Percentiles rank a stretch among this genome's conserved stretches.
phyloP scores from a whole-genome alignment of 176 grass and related monocot genomes.

The maize (Zea mays) region DNA sequence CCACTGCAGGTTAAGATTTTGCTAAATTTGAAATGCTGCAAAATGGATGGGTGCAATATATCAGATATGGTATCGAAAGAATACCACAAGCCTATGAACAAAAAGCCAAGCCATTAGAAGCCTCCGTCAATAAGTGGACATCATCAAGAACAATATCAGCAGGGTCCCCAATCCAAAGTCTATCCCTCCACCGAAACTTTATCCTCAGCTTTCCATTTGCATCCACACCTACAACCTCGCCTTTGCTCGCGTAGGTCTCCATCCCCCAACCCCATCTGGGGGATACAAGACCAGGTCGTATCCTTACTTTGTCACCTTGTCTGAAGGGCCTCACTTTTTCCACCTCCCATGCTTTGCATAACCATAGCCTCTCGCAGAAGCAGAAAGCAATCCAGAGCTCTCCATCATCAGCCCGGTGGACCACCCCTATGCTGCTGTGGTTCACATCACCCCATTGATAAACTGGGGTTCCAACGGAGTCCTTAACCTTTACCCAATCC shows the following conservation, averaged over 20 bases:
- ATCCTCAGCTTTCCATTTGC: constrained; percentile 95
- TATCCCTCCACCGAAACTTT: constrained; percentile 94
- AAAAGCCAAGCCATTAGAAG: constrained; percentile 58
- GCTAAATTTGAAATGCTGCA: constrained; percentile 44
- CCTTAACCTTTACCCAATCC: constrained; percentile 96
- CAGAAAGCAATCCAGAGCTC: constrained; percentile 96
- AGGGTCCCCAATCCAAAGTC: constrained; percentile 89
- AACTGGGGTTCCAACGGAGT: constrained; percentile 63
- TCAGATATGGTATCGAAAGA: constrained; percentile 71
- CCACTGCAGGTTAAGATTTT: constrained; percentile 36
- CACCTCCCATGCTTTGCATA: constrained; percentile 93
- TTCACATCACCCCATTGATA: constrained; percentile 98
- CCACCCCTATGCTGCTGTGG: constrained; percentile 82
- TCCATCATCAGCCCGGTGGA: constrained; percentile 80
- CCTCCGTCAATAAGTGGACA: constrained; percentile 37
- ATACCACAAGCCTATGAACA: constrained; percentile 54
- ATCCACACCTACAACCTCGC: constrained; percentile 86
- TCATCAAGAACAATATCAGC: constrained; percentile 94
- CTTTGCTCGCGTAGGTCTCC: constrained; percentile 87
- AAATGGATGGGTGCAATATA: constrained; percentile 52
- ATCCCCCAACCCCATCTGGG: constrained; percentile 95
- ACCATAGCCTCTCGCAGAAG: constrained; percentile 93
- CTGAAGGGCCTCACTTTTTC: constrained; percentile 84
- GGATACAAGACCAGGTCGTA: constrained; percentile 73
- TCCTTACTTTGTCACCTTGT: constrained; percentile 64